Evolutionary conservation across 441 rosid genomes (phyloP), one percentile per base, ranked within the genome.

Genomic region (Populus hybrid): DNA sequence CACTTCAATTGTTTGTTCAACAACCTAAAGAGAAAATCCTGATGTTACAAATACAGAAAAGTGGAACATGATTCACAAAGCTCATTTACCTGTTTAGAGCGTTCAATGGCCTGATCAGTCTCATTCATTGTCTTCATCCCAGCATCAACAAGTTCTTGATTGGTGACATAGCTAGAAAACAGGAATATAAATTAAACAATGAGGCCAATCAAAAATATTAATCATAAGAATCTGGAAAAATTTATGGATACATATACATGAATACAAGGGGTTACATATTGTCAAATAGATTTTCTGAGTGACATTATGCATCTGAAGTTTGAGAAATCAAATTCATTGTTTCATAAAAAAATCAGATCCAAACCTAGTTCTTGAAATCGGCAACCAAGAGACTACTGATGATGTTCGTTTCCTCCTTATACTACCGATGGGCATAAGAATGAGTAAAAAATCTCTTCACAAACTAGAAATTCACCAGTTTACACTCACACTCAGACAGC

Each of bases 41-140:
- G 12, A 71, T 72, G 71, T 79, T 71, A 67, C 81, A 63, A 77
- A 83, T 42, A 78, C 30, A 76, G 64, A 73, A 18, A 74, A 73
- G 63, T 16, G 36, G 16, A 79, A 75, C 23, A 79, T 35, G 65
- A 2, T 50, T 72, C 72, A 69, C 30, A 36, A 77, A 74, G 78
- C 73, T 40, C 21, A n/a, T 46, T 79, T 79, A 88, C 98, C 92
- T 91, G 87, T 84, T 96, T 93, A 35, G 99, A 90, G 77, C 98
- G 98, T 79, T 96, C 95, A 79, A 96, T 93, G 79, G 83, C 97
- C 78, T 94, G 98, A 86, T 96, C 99, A 46, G 99, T 94, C 86
- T 96, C 98, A 84, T 96, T 95, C 97, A 94, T 94, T 80, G 90
- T 87, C 84, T 91, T 87, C 79, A 1, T 84, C 74, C 99, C 98